Base-by-base conservation (phyloP, 441 rosid species). In the Flueggea neowawraea region DNA sequence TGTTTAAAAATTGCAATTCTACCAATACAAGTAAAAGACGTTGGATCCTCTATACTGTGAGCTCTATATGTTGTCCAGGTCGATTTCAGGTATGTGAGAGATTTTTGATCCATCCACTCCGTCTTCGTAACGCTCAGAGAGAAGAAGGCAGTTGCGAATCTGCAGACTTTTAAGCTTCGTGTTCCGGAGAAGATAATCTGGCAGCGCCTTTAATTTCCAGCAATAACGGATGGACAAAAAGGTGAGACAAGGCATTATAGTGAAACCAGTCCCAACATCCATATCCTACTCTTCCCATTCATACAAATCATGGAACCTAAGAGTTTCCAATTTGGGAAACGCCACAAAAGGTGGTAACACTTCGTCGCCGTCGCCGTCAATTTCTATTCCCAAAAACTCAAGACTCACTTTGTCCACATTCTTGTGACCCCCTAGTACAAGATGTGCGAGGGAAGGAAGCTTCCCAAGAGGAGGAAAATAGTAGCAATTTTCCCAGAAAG, bases 201-300 rank as follows among this genome's bases (percentile, higher is more conserved):
- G 75, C 39, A 71, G 10, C 12, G 39, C 50, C 60, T 43, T 56
- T 59, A 22, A 5, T 43, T 32, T 0, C 2, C 2, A 7, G 17
- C 70, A 70, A 16, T 3, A 0, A 7, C 0, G 1, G 6, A 71
- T 11, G 0, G 6, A 0, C 36, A 71, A 17, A 4, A 22, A 4
- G n/a, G 3, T 17, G 41, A 71, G 63, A 16, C 6, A 10, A 32
- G 75, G 67, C 70, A 66, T 66, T 16, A 65, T 56, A 14, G 10
- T 16, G 5, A 22, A 45, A 15, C 63, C 9, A 8, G 28, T 22
- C 41, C 41, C 41, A 36, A 36, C 41, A 3, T 36, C 41, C 41
- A 36, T 36, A 6, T 54, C 72, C 63, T 67, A 73, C 17, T 55
- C 63, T 61, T 68, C 69, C 73, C 52, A 73, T 13, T 56, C 32